Conservation (phyloP, 2,329 filamentous ascomycete genomes). For the Aspergillus versicolor region DNA sequence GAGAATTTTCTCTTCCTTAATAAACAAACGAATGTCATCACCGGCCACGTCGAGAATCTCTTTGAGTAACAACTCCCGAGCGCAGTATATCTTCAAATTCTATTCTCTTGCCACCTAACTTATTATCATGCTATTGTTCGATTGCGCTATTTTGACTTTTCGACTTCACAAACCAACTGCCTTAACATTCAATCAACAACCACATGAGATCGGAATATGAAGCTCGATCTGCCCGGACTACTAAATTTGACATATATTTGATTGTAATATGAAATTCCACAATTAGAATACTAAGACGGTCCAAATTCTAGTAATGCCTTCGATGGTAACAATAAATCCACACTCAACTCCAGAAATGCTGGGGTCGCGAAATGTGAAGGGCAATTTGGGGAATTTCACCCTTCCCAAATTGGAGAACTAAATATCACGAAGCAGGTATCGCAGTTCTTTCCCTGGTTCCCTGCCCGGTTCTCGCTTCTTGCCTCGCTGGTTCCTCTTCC, state of each 20-base stretch:
- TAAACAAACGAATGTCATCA: neutral
- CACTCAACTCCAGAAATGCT: neutral
- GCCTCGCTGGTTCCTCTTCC: constrained; percentile 28
- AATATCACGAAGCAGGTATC: constrained; percentile 10
- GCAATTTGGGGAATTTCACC: no score
- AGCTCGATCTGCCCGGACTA: neutral
- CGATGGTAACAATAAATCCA: neutral
- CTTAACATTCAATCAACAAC: neutral
- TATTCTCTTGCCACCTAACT: neutral
- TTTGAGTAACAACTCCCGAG: neutral
- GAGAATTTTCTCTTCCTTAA: neutral
- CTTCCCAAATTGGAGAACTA: neutral
- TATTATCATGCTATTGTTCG: neutral
- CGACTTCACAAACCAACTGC: neutral
- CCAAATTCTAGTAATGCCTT: neutral
- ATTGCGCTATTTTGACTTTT: neutral
- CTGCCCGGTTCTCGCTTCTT: constrained; percentile 30
- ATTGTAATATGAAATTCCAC: neutral
- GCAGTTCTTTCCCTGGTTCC: constrained; percentile 22
- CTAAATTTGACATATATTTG: neutral
- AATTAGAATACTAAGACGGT: neutral
- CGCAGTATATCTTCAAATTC: neutral
- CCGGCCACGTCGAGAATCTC: neutral
- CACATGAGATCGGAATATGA: neutral
- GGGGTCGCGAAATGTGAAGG: neutral